Evolutionary conservation across 257 asterid genomes (phyloP), one percentile per base, ranked within the genome.

Genomic region (Solanum clarkiae): DNA sequence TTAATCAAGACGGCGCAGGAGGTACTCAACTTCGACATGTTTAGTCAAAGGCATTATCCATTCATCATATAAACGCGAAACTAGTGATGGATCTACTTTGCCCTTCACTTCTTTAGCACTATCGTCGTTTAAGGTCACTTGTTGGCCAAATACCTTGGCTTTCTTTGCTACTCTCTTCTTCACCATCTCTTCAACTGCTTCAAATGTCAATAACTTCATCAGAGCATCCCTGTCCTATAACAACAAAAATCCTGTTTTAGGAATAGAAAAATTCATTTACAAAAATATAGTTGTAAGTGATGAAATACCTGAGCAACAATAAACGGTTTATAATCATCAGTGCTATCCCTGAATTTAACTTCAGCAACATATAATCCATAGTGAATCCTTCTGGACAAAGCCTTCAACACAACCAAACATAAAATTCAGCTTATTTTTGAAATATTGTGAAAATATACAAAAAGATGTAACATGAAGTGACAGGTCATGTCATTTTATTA

Each of bases 41-140:
- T 96, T 96, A 36, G 99, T 96, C 26, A 96, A 83, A 82, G 99
- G 99, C 80, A 96, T 96, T 20, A 96, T 85, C 97, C 98, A 93
- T 4, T 96, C 94, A 81, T 86, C 96, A 85, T 93, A 96, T 68
- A 96, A 83, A 20, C 63, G 77, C 54, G 93, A 86, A 85, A 92
- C 93, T 18, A 91, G 86, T 0, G 87, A 86, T 7, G 98, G 97
- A 85, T 94, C 81, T 81, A 96, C 87, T 93, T 94, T 96, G 90
- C 68, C 93, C 80, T 87, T 85, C n/a, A 84, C 85, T 59, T 86
- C 86, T 5, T 68, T 88, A n/a, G 57, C 86, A 8, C 57, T 63
- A 20, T 91, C 90, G 1, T 91, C 90, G 1, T 74, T 63, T n/a
- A 89, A 81, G n/a, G 81, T 93, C 80, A 95, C 95, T 4, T 94